phyloP scores from a whole-genome alignment of 2,329 filamentous ascomycete species.

The Monilinia polystroma region DNA sequence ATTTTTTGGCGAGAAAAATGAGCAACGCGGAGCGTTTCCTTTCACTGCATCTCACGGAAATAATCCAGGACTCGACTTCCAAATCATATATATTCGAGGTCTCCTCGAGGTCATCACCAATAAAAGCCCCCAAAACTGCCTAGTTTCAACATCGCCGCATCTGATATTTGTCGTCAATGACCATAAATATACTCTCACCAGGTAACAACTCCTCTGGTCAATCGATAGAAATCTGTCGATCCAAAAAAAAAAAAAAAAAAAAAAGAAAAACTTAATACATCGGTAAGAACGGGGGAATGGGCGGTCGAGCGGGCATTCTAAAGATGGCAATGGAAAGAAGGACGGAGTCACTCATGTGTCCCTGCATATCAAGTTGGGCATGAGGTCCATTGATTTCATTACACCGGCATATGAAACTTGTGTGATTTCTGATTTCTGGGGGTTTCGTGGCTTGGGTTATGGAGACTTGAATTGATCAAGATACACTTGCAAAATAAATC shows the following conservation, averaged over 20 bases:
- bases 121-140: background rate
- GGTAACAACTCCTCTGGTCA: background rate
- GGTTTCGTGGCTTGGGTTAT: no score
- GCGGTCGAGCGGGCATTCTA: background rate
- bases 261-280: no score
- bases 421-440: no score
- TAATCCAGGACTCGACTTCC: background rate
- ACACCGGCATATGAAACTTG: no score
- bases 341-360: background rate
- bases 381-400: no score
- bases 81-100: background rate
- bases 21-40: background rate
- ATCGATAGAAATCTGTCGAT: background rate
- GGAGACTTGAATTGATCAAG: no score
- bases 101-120: no score
- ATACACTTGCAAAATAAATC: no score
- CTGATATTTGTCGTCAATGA: conserved; percentile 3
- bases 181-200: background rate
- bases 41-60: background rate
- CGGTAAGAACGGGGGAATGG: background rate
- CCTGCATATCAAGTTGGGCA: no score
- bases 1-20: background rate
- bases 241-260: no score
- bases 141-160: background rate
- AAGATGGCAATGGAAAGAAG: background rate